Percentiles rank a stretch among this genome's conserved stretches.
Conservation (phyloP, 225 moss, liverwort and hornwort species). For the Ulota crispa region DNA sequence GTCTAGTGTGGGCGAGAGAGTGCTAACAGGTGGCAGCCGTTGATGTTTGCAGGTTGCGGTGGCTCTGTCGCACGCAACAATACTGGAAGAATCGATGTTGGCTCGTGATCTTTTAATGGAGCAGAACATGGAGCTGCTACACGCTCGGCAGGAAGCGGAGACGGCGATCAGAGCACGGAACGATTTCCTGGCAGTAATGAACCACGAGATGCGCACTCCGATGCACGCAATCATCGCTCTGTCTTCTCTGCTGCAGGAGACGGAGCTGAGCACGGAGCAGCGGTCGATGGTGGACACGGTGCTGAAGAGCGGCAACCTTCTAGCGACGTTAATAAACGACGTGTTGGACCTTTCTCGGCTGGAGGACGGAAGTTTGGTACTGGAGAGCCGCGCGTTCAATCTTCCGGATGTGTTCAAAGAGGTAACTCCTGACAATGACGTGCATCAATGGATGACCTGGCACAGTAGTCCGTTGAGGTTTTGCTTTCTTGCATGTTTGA, state of each 20-base stretch:
- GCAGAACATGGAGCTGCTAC: constrained; percentile 80
- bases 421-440: constrained; percentile 31
- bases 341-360: constrained; percentile 91
- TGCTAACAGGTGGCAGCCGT: constrained; percentile 5
- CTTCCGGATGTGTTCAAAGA: constrained; percentile 77
- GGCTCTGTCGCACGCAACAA: constrained; percentile 86
- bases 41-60: constrained; percentile 82
- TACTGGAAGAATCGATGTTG: constrained; percentile 86
- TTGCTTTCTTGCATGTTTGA: background rate
- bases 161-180: constrained; percentile 91
- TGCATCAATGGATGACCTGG: background rate
- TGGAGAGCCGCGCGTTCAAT: constrained; percentile 71
- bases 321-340: constrained; percentile 91
- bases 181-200: constrained; percentile 94
- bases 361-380: constrained; percentile 88
- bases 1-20: background rate
- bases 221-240: constrained; percentile 96
- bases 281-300: constrained; percentile 95
- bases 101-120: constrained; percentile 83
- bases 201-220: constrained; percentile 96
- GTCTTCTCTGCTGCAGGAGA: constrained; percentile 88
- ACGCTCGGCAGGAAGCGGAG: constrained; percentile 84
- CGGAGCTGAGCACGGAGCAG: constrained; percentile 84
- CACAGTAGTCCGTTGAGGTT: background rate
- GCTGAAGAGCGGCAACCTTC: constrained; percentile 86